These are phyloP conservation scores for Saturnispora serradocipensis DNA, from an alignment of 805 yeast species.

Conservation along the genomic window DNA sequence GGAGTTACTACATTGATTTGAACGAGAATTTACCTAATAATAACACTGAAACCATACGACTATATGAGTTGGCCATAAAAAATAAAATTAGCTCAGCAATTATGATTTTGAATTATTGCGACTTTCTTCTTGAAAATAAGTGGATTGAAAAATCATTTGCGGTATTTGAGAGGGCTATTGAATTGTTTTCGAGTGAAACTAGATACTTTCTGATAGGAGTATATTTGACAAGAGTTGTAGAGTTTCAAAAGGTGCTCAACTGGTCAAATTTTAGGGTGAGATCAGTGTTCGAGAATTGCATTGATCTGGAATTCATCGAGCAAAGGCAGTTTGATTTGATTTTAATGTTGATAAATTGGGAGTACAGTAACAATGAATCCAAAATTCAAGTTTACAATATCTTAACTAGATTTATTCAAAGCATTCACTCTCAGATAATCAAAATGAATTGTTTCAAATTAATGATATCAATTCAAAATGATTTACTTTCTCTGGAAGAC, in stretches of 20 bases:
- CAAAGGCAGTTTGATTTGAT: constrained; percentile 28
- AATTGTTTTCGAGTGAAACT: constrained; percentile 48
- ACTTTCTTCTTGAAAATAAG: constrained; percentile 41
- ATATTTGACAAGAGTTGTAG: constrained; percentile 47
- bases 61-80: constrained; percentile 46
- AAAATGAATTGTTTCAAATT: constrained; percentile 35
- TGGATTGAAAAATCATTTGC: constrained; percentile 42
- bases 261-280: constrained; percentile 47
- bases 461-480: constrained; percentile 33
- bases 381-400: constrained; percentile 40
- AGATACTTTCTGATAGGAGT: constrained; percentile 64
- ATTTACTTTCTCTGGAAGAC: constrained; percentile 31
- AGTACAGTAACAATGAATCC: constrained; percentile 42
- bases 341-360: constrained; percentile 52
- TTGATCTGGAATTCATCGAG: constrained; percentile 24
- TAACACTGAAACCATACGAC: constrained; percentile 29
- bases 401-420: constrained; percentile 33
- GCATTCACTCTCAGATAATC: constrained; percentile 22
- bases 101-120: constrained; percentile 57
- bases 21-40: constrained; percentile 45
- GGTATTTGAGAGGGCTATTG: constrained; percentile 63
- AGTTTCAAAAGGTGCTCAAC: constrained; percentile 22
- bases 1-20: constrained; percentile 68
- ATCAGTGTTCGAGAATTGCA: constrained; percentile 65
- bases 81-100: constrained; percentile 62